These are phyloP conservation scores for Phaeophleospora eucalypticola DNA, from an alignment of 2,329 filamentous ascomycete genomes.

Conservation along the genomic window DNA sequence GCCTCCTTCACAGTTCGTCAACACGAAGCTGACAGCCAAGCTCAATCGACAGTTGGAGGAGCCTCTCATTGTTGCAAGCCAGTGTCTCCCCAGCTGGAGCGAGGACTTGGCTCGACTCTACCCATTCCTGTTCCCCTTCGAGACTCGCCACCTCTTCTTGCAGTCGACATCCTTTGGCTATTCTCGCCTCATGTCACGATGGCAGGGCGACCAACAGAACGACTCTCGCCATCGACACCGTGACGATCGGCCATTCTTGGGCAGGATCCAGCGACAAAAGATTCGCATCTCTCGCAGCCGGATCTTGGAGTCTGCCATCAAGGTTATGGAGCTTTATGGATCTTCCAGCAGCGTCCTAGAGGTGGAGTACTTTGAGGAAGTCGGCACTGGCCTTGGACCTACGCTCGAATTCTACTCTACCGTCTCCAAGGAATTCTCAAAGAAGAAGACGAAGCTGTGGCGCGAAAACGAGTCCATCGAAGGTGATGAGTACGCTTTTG, in stretches of 20 bases:
- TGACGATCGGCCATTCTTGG: conserved; percentile 87
- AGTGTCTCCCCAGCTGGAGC: conserved; percentile 91
- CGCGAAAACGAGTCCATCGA: conserved; percentile 77
- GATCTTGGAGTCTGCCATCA: conserved; percentile 92
- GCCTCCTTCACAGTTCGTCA: conserved; percentile 90
- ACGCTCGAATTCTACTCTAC: conserved; percentile 98
- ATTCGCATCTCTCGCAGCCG: conserved; percentile 94
- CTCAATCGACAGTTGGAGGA: conserved; percentile 95
- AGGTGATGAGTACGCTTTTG: conserved; percentile 76
- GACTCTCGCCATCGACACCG: conserved; percentile 74
- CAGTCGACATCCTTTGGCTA: conserved; percentile 99
- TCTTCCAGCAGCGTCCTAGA: conserved; percentile 94
- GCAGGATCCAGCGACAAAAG: conserved; percentile 89
- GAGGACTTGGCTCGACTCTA: conserved; percentile 91
- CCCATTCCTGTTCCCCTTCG: conserved; percentile 96
- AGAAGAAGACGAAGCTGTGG: conserved; percentile 96
- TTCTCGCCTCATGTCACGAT: conserved; percentile 92
- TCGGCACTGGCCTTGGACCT: conserved; percentile 90
- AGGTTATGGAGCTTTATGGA: conserved; percentile 98
- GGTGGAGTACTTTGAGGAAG: conserved; percentile 98
- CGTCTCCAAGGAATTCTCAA: conserved; percentile 93
- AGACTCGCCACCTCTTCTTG: conserved; percentile 92
- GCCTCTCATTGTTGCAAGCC: conserved; percentile 92
- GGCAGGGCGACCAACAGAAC: conserved; percentile 88
- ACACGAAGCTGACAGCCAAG: conserved; percentile 96